Base-by-base conservation (phyloP, 805 yeast species). In the Candida morakotiae region DNA sequence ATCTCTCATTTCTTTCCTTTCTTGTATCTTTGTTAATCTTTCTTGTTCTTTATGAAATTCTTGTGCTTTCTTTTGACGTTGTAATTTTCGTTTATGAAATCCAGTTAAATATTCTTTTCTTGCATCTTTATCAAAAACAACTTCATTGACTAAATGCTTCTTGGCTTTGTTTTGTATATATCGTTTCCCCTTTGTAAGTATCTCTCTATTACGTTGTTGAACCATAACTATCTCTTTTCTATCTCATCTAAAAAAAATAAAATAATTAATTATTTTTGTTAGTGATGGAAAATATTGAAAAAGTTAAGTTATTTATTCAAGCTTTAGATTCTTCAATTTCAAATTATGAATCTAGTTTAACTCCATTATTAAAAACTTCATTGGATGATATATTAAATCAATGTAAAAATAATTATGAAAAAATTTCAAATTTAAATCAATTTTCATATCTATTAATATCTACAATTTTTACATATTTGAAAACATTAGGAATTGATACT, bases 41-140 rank as follows among this genome's bases (percentile, higher is more conserved):
- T 83, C 93, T 54, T 82, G 85, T 55, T 89, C 96, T 48, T 82
- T 80, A 35, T 75, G 76, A 50, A 70, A 79, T 42, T 76, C 86
- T 47, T 77, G 79, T 0, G 97, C 98, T 46, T 82, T 80, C 64
- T 87, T 89, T 62, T 85, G 84, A 58, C 98, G 75, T 53, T 85
- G 85, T 13, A 91, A 57, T 57, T 91, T 91, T 53, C 98, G 76
- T 64, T 91, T 91, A 60, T 93, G 98, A 60, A 91, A 91, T 28
- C 98, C 98, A 2, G 97, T 91, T 47, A 91, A 65, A 58, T 80
- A 91, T 43, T 91, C 95, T 58, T 71, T 63, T 56, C 97, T 67
- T n/a, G 83, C 74, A 14, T 74, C 84, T 45, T 79, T 77, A 60
- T 93, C 93, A 57, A 88, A 93, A 2, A 75, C 78, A 20, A 93